These are phyloP conservation scores for Pythium oligandrum DNA, from an alignment of 352 stramenopile species.

Conservation along the genomic window DNA sequence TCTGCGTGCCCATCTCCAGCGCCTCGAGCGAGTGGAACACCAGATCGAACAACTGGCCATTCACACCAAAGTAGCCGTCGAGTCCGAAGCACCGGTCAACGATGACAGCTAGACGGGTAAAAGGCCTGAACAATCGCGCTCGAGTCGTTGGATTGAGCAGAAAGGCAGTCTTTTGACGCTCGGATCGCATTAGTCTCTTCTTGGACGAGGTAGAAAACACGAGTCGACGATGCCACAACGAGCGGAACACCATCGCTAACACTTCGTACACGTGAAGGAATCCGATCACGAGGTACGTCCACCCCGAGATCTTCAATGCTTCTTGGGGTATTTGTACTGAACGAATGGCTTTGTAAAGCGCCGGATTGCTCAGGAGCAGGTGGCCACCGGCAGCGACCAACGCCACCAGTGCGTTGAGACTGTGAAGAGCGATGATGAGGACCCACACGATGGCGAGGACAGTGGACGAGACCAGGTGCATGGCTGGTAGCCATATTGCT, in stretches of 20 bases:
- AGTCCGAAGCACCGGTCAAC: slow-evolving; percentile 3
- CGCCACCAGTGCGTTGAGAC: slow-evolving; percentile 6
- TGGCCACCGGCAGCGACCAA: not conserved
- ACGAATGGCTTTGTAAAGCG: slow-evolving; percentile 9
- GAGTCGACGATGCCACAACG: not conserved
- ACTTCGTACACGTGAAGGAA: slow-evolving; percentile 1
- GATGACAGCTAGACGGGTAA: slow-evolving; percentile 1
- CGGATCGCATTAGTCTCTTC: no score
- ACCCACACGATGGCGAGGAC: not conserved
- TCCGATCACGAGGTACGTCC: not conserved
- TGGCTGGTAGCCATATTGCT: no score
- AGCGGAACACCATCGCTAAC: not conserved
- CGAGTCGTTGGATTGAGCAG: no score
- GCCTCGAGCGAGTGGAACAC: slow-evolving; percentile 11
- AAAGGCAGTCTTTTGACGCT: no score
- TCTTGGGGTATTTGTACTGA: slow-evolving; percentile 4
- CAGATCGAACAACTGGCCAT: slow-evolving; percentile 8
- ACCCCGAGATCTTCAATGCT: not conserved
- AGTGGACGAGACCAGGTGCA: no score
- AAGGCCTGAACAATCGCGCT: no score
- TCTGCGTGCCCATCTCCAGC: slow-evolving; percentile 18
- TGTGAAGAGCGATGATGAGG: slow-evolving; percentile 2
- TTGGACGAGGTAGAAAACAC: slow-evolving; percentile 5
- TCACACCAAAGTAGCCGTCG: slow-evolving; percentile 13
- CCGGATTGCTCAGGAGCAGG: not conserved